phyloP scores from a whole-genome alignment of 176 grass and related monocot species.

The Oryza nivara region DNA sequence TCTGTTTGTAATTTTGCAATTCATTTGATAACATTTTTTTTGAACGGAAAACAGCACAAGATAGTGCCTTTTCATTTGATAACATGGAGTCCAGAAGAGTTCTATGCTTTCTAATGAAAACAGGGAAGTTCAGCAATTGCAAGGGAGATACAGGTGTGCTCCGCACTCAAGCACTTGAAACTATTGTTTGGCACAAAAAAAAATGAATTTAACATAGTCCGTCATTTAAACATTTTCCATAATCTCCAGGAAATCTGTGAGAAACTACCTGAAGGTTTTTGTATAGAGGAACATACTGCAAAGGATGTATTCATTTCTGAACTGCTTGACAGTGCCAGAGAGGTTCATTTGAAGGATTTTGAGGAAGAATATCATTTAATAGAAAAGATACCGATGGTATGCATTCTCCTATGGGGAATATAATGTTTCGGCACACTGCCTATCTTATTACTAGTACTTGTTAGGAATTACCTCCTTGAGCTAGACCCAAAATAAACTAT shows the following conservation, averaged over 20 bases:
- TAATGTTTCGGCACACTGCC: neutral
- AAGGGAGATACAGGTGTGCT: slow-evolving; percentile 41
- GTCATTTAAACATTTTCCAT: neutral
- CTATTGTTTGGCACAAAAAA: neutral
- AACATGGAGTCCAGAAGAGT: slow-evolving; percentile 27
- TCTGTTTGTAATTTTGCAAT: slow-evolving; percentile 25
- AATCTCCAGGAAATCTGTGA: slow-evolving; percentile 48
- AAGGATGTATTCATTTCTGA: slow-evolving; percentile 48
- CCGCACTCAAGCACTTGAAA: neutral
- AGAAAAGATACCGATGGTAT: slow-evolving; percentile 56
- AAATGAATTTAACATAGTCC: neutral
- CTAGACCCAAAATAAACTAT: neutral
- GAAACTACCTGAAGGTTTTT: slow-evolving; percentile 46
- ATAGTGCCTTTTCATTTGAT: too few relatives aligned
- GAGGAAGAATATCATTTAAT: slow-evolving; percentile 55
- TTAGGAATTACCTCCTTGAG: neutral
- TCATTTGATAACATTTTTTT: neutral
- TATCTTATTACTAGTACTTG: neutral
- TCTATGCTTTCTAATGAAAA: slow-evolving; percentile 16
- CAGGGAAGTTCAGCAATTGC: slow-evolving; percentile 10
- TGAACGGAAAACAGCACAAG: too few relatives aligned
- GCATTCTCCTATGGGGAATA: neutral
- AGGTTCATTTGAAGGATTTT: slow-evolving; percentile 49
- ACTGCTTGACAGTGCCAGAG: slow-evolving; percentile 44
- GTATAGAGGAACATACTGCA: slow-evolving; percentile 27